Percentiles rank a stretch among this genome's conserved stretches.
These are phyloP conservation scores for Trametes coccinea DNA, from an alignment of 768 basidiomycete species.

Conservation along the genomic window DNA sequence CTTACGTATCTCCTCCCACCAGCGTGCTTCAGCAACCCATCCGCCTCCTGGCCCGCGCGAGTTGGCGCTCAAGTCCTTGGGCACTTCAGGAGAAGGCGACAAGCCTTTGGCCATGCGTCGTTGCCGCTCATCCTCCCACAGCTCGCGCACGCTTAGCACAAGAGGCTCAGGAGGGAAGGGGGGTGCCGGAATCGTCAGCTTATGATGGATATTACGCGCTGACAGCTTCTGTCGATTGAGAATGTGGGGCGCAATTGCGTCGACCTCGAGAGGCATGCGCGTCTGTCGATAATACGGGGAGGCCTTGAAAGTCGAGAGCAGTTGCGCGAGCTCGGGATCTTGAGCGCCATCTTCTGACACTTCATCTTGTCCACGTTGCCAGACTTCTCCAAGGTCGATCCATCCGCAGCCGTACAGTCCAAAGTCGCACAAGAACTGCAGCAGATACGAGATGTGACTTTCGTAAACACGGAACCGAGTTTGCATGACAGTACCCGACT, in stretches of 20 bases:
- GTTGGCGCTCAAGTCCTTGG: slow-evolving; percentile 66
- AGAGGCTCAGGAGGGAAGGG: slow-evolving; percentile 64
- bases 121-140: slow-evolving; percentile 95
- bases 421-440: slow-evolving; percentile 95
- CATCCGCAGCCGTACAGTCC: slow-evolving; percentile 94
- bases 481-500: slow-evolving; percentile 80
- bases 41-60: slow-evolving; percentile 55
- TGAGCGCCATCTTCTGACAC: slow-evolving; percentile 37
- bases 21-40: slow-evolving; percentile 73
- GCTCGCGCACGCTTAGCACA: slow-evolving; percentile 84
- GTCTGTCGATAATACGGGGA: slow-evolving; percentile 70
- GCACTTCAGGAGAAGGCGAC: slow-evolving; percentile 70
- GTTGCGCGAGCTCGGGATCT: slow-evolving; percentile 17
- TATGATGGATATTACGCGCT: slow-evolving; percentile 69
- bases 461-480: slow-evolving; percentile 82
- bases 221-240: slow-evolving; percentile 73
- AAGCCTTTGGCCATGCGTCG: slow-evolving; percentile 69
- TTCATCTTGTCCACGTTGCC: slow-evolving; percentile 49
- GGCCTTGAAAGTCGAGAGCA: slow-evolving; percentile 36
- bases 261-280: slow-evolving; percentile 77
- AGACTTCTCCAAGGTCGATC: slow-evolving; percentile 72
- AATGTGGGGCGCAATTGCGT: slow-evolving; percentile 79
- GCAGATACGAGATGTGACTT: slow-evolving; percentile 81
- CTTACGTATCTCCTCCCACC: slow-evolving; percentile 70
- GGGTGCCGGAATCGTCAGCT: slow-evolving; percentile 58